phyloP scores from a whole-genome alignment of 306 rosid species.

The Vicia sativa region DNA sequence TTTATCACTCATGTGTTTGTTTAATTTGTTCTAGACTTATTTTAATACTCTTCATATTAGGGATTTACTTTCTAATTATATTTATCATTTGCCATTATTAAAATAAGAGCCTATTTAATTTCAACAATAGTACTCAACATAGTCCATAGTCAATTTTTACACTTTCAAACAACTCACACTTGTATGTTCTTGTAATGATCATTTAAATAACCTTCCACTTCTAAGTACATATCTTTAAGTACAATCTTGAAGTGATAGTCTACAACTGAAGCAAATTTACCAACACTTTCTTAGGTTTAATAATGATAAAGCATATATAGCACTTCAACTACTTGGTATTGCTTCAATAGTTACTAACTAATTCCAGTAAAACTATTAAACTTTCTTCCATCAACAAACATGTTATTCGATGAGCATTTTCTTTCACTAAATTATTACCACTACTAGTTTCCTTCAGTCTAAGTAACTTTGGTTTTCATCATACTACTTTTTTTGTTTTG shows the following conservation, averaged over 20 bases:
- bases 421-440: conserved; percentile 38
- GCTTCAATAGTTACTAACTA: conserved; percentile 11
- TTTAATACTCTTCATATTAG: too few species aligned
- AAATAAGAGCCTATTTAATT: too few species aligned
- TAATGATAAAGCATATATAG: conserved; percentile 20
- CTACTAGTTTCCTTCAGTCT: conserved; percentile 33
- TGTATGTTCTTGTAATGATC: conserved; percentile 2
- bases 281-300: conserved; percentile 32
- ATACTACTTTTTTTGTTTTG: not conserved
- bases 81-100: too few species aligned
- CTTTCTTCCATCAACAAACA: conserved; percentile 35
- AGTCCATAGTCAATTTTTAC: not conserved
- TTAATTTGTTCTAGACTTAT: too few species aligned
- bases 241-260: conserved; percentile 43
- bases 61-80: too few species aligned
- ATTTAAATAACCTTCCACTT: conserved; percentile 34
- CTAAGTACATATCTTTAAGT: conserved; percentile 47
- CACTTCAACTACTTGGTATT: conserved; percentile 36
- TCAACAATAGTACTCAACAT: too few species aligned
- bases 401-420: conserved; percentile 1
- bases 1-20: too few species aligned
- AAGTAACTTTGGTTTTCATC: conserved; percentile 51
- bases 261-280: conserved; percentile 36
- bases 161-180: not conserved
- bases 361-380: conserved; percentile 18